Evolutionary conservation across 805 yeast genomes (phyloP).

Genomic region (Myxozyma sirexii): DNA sequence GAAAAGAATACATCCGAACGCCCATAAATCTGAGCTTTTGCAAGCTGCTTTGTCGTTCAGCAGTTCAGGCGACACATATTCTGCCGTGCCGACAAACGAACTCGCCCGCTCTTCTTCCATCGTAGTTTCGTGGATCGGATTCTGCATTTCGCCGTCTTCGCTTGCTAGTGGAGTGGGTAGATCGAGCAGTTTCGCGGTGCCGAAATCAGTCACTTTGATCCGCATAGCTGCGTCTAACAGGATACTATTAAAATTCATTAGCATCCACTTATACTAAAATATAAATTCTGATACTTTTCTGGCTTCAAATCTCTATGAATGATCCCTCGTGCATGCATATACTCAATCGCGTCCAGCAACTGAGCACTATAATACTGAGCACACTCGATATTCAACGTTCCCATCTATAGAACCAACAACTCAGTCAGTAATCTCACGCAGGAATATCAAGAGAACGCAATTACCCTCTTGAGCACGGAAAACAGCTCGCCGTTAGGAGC

Average conservation of each 20-base stretch:
- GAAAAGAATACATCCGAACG: constrained; percentile 83
- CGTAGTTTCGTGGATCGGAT: background rate
- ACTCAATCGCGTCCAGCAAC: constrained; percentile 84
- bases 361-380: constrained; percentile 82
- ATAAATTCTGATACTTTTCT: too few relatives aligned
- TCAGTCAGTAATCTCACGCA: background rate
- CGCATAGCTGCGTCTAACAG: constrained; percentile 82
- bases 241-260: constrained; percentile 47
- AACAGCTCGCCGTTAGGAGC: constrained; percentile 95
- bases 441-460: background rate
- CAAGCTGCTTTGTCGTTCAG: constrained; percentile 78
- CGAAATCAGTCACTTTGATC: constrained; percentile 92
- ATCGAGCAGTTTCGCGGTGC: constrained; percentile 86
- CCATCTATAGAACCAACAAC: constrained; percentile 42
- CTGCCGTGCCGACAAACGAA: constrained; percentile 97
- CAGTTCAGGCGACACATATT: constrained; percentile 91
- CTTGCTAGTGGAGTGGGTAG: constrained; percentile 21
- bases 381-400: constrained; percentile 74
- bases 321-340: constrained; percentile 85
- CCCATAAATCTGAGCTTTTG: constrained; percentile 88
- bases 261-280: too few relatives aligned
- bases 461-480: constrained; percentile 64
- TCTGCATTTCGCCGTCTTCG: background rate
- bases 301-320: constrained; percentile 95
- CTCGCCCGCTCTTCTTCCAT: constrained; percentile 40